Conservation (phyloP, 768 basidiomycete species). For the Lentinula aciculospora region DNA sequence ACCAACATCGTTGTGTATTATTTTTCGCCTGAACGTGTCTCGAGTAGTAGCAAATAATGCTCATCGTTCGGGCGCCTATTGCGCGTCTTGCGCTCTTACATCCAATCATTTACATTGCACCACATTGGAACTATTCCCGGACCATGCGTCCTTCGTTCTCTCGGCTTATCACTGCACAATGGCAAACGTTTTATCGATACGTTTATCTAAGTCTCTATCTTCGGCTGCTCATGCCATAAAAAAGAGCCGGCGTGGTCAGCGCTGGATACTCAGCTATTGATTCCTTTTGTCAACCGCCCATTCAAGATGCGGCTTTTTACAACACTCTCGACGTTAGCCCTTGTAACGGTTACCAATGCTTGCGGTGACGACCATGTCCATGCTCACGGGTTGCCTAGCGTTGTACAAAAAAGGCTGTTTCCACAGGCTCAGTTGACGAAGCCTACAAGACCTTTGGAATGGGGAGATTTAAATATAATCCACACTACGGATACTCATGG, state of each 20-base stretch:
- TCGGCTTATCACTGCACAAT: not conserved
- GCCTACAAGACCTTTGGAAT: slow-evolving; percentile 67
- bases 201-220: too few species aligned
- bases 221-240: not conserved
- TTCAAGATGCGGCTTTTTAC: not conserved
- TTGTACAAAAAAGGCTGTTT: slow-evolving; percentile 29
- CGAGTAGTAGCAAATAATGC: not conserved
- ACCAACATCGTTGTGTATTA: too few species aligned
- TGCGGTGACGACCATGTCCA: slow-evolving; percentile 22
- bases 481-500: slow-evolving; percentile 81
- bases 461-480: slow-evolving; percentile 88
- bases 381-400: slow-evolving; percentile 16
- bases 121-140: not conserved
- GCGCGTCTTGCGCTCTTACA: not conserved
- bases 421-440: slow-evolving; percentile 39
- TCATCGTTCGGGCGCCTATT: not conserved
- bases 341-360: slow-evolving; percentile 4
- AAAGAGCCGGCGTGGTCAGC: not conserved
- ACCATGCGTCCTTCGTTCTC: not conserved
- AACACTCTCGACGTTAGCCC: not conserved
- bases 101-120: not conserved
- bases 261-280: not conserved
- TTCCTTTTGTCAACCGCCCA: not conserved
- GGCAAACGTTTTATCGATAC: not conserved
- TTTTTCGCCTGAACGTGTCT: too few species aligned